phyloP scores from a whole-genome alignment of 1,284 basidiomycete genomes.

The Austropuccinia psidii region DNA sequence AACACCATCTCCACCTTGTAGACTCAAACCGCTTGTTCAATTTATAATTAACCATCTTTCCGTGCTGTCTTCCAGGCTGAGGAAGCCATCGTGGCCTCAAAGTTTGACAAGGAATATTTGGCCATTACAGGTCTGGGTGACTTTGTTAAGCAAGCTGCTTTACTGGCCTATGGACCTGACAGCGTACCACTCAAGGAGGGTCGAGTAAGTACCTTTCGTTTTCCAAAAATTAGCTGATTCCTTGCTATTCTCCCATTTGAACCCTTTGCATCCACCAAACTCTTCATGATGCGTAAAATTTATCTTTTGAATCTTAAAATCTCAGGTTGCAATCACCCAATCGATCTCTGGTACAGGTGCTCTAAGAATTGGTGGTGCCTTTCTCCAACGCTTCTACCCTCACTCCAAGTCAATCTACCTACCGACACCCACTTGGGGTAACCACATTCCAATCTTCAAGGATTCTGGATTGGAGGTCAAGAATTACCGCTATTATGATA shows the following conservation, averaged over 20 bases:
- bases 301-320: too few relatives aligned
- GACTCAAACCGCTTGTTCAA: neutral
- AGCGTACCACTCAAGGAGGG: constrained; percentile 66
- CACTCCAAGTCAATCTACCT: constrained; percentile 83
- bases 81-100: constrained; percentile 59
- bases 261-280: neutral
- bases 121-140: constrained; percentile 84
- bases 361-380: constrained; percentile 88
- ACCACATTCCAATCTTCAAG: constrained; percentile 67
- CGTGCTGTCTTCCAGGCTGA: constrained; percentile 60
- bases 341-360: constrained; percentile 98
- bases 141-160: constrained; percentile 81
- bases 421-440: constrained; percentile 93
- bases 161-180: constrained; percentile 84
- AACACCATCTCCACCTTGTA: neutral
- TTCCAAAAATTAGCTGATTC: neutral
- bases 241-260: constrained; percentile 22
- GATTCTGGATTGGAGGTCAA: constrained; percentile 92
- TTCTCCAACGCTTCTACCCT: constrained; percentile 83
- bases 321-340: constrained; percentile 80
- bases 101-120: constrained; percentile 93
- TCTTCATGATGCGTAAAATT: too few relatives aligned
- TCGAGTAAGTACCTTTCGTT: constrained; percentile 63
- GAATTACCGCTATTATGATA: constrained; percentile 60
- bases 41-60: neutral